A percentile compares a stretch with the other conserved stretches of the same genome.
phyloP scores from a whole-genome alignment of 106 monocot genomes.

The Acorus calamus region DNA sequence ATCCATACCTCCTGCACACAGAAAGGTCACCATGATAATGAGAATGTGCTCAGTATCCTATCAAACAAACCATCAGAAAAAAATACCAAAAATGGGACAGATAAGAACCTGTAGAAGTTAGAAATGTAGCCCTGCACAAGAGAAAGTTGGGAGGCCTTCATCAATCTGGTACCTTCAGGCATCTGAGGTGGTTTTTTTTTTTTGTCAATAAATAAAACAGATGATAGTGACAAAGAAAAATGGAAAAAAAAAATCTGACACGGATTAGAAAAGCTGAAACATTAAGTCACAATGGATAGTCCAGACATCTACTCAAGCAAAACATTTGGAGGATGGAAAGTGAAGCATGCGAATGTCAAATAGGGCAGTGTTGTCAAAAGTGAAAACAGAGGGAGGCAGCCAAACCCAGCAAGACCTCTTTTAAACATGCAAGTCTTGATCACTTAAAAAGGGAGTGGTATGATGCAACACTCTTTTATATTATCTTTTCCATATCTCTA shows the following conservation, averaged over 20 bases:
- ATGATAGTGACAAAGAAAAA: neutral
- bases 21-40: neutral
- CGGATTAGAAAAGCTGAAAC: too few species aligned
- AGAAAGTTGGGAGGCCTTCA: conserved; percentile 25
- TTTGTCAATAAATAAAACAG: neutral
- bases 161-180: conserved; percentile 10
- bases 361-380: too few species aligned
- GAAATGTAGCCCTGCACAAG: conserved; percentile 58
- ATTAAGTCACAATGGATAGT: too few species aligned
- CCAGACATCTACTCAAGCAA: too few species aligned
- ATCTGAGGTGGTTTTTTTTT: conserved; percentile 8
- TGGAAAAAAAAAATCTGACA: neutral
- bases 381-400: too few species aligned
- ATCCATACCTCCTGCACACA: conserved; percentile 62
- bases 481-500: too few species aligned
- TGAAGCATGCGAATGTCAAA: too few species aligned
- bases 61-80: neutral
- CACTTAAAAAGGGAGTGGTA: too few species aligned
- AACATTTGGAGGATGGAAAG: too few species aligned
- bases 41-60: neutral
- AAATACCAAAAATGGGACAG: neutral
- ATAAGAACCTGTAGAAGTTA: conserved; percentile 62
- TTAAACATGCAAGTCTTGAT: too few species aligned
- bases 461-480: too few species aligned
- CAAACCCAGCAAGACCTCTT: too few species aligned